Evolutionary conservation across 257 asterid genomes (phyloP), one percentile per base, ranked within the genome.

Genomic region (Verbena officinalis): DNA sequence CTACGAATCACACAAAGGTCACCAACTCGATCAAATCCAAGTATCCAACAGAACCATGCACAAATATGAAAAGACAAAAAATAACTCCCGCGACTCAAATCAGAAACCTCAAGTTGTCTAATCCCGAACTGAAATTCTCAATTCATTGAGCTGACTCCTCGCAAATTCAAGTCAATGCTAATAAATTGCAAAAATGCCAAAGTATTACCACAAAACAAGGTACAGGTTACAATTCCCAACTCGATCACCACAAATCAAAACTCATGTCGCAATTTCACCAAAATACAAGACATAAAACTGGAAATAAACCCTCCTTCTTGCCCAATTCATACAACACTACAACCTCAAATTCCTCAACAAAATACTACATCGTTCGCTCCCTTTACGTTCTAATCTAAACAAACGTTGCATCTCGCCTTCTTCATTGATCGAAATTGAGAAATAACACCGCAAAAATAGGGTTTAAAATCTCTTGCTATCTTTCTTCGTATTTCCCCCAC

Each of bases 401-500:
- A 55, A 49, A 62, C 16, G 14, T 70, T 49, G 36, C 59, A 36
- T 8, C 77, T 66, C 61, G 79, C 34, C 23, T 69, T 59, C 66
- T 15, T 38, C 68, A 73, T 34, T 67, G 60, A 78, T 70, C 74
- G 11, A 61, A 31, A 38, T 10, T 38, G 17, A 19, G 17, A 22
- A 15, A 13, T 36, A 59, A 21, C 24, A 43, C 68, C 21, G 9
- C 24, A 27, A 17, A 40, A 36, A 39, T 48, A 55, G 55, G 67
- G 71, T 31, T 56, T 34, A 23, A 40, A 57, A 33, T 55, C 16
- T 24, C 13, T 67, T 43, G 55, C 51, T 14, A 20, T 59, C 33
- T 39, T 45, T 59, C 57, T 68, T 76, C 73, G 58, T 58, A 67
- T 68, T 57, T 33, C n/a, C 43, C 68, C 63, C 55, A 71, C 48